phyloP scores from a whole-genome alignment of 163 green algal species.

The Scenedesmus sp. region DNA sequence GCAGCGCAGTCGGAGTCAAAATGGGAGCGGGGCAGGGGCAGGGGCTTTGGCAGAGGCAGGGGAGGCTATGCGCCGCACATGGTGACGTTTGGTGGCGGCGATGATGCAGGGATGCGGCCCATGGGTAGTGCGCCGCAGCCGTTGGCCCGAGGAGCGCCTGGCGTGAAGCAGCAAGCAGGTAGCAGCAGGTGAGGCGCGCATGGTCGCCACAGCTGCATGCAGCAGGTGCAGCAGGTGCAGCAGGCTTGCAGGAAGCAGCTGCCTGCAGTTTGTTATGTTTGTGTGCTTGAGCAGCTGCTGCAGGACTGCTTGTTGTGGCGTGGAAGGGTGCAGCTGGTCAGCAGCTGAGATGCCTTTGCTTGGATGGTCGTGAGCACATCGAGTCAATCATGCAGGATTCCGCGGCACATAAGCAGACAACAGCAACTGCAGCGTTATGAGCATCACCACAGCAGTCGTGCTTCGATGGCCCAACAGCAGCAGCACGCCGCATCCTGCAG shows the following conservation, averaged over 20 bases:
- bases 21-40: conserved; percentile 26
- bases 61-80: background rate
- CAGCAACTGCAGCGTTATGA: background rate
- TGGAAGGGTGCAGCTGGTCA: background rate
- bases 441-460: background rate
- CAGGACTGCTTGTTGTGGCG: background rate
- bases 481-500: background rate
- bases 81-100: conserved; percentile 34
- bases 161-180: conserved; percentile 15
- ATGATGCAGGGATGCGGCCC: background rate
- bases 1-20: conserved; percentile 39
- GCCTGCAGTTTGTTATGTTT: background rate
- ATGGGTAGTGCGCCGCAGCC: background rate
- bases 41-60: conserved; percentile 4
- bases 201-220: background rate
- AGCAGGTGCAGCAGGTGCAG: background rate
- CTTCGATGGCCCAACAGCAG: background rate
- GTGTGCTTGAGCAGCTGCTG: background rate
- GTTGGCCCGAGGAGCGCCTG: background rate
- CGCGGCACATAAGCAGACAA: background rate
- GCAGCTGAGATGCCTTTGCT: background rate
- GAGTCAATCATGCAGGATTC: background rate
- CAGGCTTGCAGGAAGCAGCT: background rate
- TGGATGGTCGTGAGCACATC: background rate
- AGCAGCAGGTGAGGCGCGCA: conserved; percentile 2